phyloP scores from a whole-genome alignment of 768 basidiomycete genomes.

The Termitomyces sp. region DNA sequence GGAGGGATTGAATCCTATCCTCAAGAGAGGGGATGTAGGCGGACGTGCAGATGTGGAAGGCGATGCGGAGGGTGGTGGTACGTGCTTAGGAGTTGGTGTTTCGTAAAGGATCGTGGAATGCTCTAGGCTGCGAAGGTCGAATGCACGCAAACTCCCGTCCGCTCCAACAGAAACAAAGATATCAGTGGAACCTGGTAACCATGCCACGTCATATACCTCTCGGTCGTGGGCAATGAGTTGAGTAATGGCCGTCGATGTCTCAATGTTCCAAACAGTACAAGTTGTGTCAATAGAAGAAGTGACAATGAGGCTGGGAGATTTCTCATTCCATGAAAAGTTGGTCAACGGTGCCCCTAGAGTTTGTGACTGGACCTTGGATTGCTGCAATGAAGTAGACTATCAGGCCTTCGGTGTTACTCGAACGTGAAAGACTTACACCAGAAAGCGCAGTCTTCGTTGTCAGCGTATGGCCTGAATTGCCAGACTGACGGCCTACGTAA shows the following conservation, averaged over 20 bases:
- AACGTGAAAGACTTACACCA: constrained; percentile 51
- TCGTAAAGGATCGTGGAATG: constrained; percentile 99
- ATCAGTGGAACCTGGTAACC: constrained; percentile 93
- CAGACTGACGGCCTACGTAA: constrained; percentile 67
- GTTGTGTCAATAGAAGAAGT: constrained; percentile 99
- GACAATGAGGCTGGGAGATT: constrained; percentile 84
- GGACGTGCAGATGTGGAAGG: constrained; percentile 60
- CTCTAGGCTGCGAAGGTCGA: constrained; percentile 93
- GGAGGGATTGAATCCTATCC: constrained; percentile 87
- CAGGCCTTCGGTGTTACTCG: constrained; percentile 5
- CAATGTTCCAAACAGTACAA: constrained; percentile 98
- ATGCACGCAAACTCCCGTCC: constrained; percentile 93
- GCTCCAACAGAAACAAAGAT: constrained; percentile 98
- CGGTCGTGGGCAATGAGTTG: constrained; percentile 97
- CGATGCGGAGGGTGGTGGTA: constrained; percentile 52
- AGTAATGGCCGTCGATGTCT: constrained; percentile 88
- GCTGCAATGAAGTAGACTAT: constrained; percentile 31
- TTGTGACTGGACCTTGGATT: constrained; percentile 88
- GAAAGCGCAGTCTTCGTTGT: constrained; percentile 74
- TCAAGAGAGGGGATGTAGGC: constrained; percentile 74
- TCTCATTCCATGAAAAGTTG: constrained; percentile 97
- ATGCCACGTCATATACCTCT: constrained; percentile 97
- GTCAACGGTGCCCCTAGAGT: constrained; percentile 87
- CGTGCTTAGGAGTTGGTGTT: constrained; percentile 74
- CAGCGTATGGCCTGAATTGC: constrained; percentile 55